Evolutionary conservation across 495 filamentous ascomycete species (phyloP).

Genomic region (Chaetomium tenue): DNA sequence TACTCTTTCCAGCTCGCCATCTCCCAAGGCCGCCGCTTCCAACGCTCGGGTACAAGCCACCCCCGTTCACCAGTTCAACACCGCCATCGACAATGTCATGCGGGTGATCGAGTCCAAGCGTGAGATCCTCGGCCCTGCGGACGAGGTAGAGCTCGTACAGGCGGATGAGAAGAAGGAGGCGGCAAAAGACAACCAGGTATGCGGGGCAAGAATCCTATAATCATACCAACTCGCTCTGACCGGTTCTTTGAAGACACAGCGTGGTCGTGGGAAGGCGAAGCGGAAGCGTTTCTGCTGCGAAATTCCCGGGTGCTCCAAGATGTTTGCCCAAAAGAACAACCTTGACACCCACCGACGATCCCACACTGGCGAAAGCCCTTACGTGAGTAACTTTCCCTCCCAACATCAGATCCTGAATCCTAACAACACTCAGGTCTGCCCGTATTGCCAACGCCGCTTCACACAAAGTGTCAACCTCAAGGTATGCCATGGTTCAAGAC

Average conservation of each 20-base stretch:
- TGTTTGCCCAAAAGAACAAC: conserved; percentile 89
- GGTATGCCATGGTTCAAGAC: conserved; percentile 42
- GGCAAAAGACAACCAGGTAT: conserved; percentile 17
- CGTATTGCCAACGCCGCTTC: conserved; percentile 79
- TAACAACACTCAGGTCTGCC: conserved; percentile 33
- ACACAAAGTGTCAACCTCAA: conserved; percentile 90
- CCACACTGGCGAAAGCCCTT: conserved; percentile 89
- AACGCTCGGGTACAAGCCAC: conserved; percentile 29
- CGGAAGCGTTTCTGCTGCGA: conserved; percentile 74
- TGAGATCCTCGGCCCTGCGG: conserved; percentile 33
- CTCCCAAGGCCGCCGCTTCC: conserved; percentile 29
- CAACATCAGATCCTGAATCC: conserved; percentile 1
- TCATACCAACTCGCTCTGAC: not conserved
- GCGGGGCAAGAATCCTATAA: not conserved
- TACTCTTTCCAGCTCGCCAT: conserved; percentile 17
- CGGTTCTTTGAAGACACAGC: conserved; percentile 4
- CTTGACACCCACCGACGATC: conserved; percentile 87
- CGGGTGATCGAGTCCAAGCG: conserved; percentile 79
- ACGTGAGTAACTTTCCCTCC: conserved; percentile 55
- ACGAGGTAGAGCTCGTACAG: conserved; percentile 14
- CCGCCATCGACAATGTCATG: conserved; percentile 87
- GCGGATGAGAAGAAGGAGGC: conserved; percentile 6
- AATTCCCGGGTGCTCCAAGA: conserved; percentile 72
- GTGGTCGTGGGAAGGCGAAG: conserved; percentile 22
- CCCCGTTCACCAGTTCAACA: conserved; percentile 62